Evolutionary conservation across 228 moss, liverwort and hornwort species (phyloP).

Genomic region (Sphagnum fallax): DNA sequence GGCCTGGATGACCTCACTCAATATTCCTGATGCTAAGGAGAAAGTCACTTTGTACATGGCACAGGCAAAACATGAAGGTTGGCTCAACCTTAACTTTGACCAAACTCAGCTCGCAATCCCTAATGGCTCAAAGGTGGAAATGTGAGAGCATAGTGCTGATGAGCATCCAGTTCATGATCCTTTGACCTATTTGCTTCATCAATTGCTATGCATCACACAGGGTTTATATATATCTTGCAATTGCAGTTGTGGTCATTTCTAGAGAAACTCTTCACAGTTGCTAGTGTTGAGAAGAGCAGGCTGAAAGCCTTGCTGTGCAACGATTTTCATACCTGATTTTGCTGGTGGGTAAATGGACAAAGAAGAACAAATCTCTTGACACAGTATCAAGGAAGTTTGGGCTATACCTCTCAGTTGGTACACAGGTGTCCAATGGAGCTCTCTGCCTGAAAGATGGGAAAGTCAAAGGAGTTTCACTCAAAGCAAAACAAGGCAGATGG

Average conservation of each 20-base stretch:
- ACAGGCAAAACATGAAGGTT: conserved; percentile 72
- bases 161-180: too few species aligned
- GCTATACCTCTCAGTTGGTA: too few species aligned
- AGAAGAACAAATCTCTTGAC: conserved; percentile 7
- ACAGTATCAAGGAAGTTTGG: too few species aligned
- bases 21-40: conserved; percentile 71
- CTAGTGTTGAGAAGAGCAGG: conserved; percentile 21
- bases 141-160: too few species aligned
- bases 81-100: conserved; percentile 61
- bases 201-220: too few species aligned
- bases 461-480: too few species aligned
- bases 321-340: conserved; percentile 24
- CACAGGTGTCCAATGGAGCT: too few species aligned
- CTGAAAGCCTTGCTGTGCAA: conserved; percentile 10
- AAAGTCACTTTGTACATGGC: conserved; percentile 54
- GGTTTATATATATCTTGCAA: too few species aligned
- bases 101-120: conserved; percentile 15
- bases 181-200: too few species aligned
- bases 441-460: too few species aligned
- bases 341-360: conserved; percentile 24
- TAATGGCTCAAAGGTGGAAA: conserved; percentile 23
- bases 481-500: too few species aligned
- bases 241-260: too few species aligned
- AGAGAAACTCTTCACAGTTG: conserved; percentile 8
- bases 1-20: conserved; percentile 81